Percentiles rank a stretch among this genome's conserved stretches.
Evolutionary conservation across 306 rosid genomes (phyloP).

Genomic region (Biancaea sappan): DNA sequence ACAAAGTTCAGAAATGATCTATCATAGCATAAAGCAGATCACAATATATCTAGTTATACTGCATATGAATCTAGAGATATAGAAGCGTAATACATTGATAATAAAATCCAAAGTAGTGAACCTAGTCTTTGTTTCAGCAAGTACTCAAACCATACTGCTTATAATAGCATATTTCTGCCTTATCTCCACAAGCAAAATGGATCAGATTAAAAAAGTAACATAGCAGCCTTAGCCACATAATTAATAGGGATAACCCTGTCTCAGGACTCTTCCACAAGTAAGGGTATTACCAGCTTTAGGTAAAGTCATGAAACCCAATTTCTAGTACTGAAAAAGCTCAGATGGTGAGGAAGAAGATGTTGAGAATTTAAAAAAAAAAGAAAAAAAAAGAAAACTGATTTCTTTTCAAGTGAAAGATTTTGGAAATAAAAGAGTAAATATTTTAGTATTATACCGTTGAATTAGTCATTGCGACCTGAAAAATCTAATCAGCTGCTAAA

Average conservation of each 20-base stretch:
- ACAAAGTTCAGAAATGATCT: conserved; percentile 14
- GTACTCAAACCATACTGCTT: not conserved
- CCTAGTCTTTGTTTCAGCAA: not conserved
- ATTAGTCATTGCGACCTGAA: not conserved
- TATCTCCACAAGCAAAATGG: not conserved
- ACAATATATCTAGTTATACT: not conserved
- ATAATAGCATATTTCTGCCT: not conserved
- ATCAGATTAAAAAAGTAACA: not conserved
- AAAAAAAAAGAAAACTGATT: conserved; percentile 8
- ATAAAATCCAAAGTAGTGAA: conserved; percentile 14
- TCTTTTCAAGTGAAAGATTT: not conserved
- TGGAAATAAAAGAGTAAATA: not conserved
- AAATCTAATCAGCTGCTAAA: conserved; percentile 6
- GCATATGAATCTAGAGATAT: conserved; percentile 10
- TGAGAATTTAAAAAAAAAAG: not conserved
- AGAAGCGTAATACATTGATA: not conserved
- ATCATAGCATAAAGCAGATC: not conserved
- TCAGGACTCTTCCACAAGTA: not conserved
- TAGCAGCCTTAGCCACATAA: not conserved
- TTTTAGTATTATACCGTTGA: not conserved
- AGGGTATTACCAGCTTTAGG: not conserved
- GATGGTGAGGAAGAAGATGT: not conserved
- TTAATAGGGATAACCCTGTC: not conserved
- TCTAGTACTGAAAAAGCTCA: not conserved
- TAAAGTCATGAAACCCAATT: not conserved